Conservation (phyloP, 108 stramenopile species). For the Stephanodiscus minutulus region DNA sequence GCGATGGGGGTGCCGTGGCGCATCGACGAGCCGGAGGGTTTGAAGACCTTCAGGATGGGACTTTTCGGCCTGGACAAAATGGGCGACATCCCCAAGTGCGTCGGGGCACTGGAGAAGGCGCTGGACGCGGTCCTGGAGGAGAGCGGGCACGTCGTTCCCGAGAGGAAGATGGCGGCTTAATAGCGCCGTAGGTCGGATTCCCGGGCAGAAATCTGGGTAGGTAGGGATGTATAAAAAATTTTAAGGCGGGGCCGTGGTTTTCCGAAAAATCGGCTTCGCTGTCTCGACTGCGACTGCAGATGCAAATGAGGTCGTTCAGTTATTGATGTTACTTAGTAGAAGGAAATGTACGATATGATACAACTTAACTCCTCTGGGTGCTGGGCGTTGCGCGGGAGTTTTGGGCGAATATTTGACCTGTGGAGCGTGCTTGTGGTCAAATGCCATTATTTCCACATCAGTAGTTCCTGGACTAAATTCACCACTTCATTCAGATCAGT, state of each 20-base stretch:
- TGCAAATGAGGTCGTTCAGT: too few relatives aligned
- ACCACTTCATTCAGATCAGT: too few relatives aligned
- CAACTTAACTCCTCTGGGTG: not conserved
- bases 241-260: not conserved
- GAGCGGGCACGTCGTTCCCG: constrained; percentile 50
- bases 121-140: constrained; percentile 79
- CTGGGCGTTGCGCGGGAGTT: too few relatives aligned
- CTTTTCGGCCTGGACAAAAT: constrained; percentile 94
- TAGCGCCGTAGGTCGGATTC: not conserved
- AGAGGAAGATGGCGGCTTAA: constrained; percentile 31
- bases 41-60: constrained; percentile 91
- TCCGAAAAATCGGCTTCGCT: not conserved
- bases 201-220: not conserved
- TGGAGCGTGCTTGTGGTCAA: too few relatives aligned
- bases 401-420: too few relatives aligned
- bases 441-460: too few relatives aligned
- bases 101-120: constrained; percentile 68
- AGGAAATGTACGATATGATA: not conserved
- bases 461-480: too few relatives aligned
- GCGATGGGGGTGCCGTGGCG: constrained; percentile 95
- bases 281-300: too few relatives aligned
- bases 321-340: not conserved
- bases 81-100: constrained; percentile 74
- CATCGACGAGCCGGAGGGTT: constrained; percentile 87
- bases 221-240: not conserved